phyloP scores from a whole-genome alignment of 2,329 filamentous ascomycete genomes.

The Fusarium begoniae region DNA sequence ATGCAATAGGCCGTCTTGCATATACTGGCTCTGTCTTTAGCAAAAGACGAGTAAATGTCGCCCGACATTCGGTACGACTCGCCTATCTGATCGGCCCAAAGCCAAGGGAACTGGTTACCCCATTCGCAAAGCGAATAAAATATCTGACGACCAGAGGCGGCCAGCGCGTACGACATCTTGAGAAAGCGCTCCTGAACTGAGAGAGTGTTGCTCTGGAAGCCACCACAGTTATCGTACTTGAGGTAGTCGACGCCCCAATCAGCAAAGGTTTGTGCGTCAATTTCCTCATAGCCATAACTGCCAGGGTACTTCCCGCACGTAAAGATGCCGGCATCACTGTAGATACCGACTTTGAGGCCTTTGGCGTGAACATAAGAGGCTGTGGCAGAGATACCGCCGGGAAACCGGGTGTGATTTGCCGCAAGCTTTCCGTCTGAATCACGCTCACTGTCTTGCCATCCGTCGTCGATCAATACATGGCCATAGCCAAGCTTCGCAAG shows the following conservation, averaged over 20 bases:
- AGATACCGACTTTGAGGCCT: neutral
- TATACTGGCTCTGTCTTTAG: neutral
- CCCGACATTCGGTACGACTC: neutral
- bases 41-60: neutral
- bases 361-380: neutral
- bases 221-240: neutral
- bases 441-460: neutral
- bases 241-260: neutral
- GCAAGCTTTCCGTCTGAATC: neutral
- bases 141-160: neutral
- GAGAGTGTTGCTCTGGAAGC: neutral
- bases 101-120: neutral
- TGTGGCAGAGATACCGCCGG: neutral
- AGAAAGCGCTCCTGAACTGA: neutral
- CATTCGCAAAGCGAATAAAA: neutral
- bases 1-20: neutral
- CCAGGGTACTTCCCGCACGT: neutral
- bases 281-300: neutral
- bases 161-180: neutral
- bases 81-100: neutral
- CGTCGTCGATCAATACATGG: neutral
- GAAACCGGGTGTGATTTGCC: neutral
- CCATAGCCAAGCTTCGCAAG: neutral
- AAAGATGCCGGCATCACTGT: neutral
- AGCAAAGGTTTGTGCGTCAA: neutral